Base-by-base conservation (phyloP, 441 rosid genomes). In the Eruca vesicaria region DNA sequence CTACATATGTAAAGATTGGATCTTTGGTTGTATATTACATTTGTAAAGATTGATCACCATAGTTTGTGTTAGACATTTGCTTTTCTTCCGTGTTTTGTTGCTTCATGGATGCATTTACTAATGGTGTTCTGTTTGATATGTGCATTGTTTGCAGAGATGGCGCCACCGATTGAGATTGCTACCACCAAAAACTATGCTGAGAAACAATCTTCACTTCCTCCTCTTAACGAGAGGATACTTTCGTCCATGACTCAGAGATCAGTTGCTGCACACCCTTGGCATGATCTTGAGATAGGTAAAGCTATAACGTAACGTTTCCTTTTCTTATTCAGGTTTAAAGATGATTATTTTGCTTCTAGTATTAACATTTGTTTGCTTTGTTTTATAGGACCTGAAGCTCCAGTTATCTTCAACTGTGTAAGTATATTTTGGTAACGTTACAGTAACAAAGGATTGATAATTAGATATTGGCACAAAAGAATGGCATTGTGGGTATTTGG, bases 191-290 rank as follows among this genome's bases (percentile, higher is more conserved):
- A 72, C 15, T 71, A 73, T 32, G 80, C 26, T 18, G 43, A 81
- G 80, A 83, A 83, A 35, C 79, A 72, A 14, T 66, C 72, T 32
- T 58, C 94, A 18, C 86, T 84, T 66, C 91, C 98, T 68, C 93
- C 93, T 72, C 88, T 90, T 53, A 90, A 88, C 67, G 96, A 90
- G 77, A 88, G 96, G 85, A 90, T 90, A 62, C 90, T 90, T 68
- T 90, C 93, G 5, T 88, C 96, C 56, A 33, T 90, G 93, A 78
- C 83, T 45, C 88, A 87, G 80, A 84, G 96, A 81, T 90, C 96
- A 33, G 82, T 86, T 23, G 96, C 96, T 77, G 96, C 96, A 16
- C 96, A 90, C 81, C 96, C 96, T 56, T 90, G 96, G 96, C 96
- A 90, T 82, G 93, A 90, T 87, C 88, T 90, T 14, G 96, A 90